Conservation (phyloP, 208 protist genomes). For the Acanthamoeba sp. region DNA sequence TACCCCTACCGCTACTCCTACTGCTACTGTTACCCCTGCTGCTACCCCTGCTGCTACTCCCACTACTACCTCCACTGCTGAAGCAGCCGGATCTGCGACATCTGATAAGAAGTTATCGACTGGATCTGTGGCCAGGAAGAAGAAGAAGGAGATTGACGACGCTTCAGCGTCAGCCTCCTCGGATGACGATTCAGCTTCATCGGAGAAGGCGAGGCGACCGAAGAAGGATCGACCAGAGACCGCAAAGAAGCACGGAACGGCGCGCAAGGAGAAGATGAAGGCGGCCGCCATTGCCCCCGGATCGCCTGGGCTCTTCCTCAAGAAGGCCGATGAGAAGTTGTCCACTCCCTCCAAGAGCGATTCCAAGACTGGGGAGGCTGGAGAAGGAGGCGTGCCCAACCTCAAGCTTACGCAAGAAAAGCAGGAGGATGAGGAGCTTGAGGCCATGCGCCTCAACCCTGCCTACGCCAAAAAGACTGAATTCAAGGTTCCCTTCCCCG, state of each 20-base stretch:
- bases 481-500: conserved; percentile 32
- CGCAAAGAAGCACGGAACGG: not conserved
- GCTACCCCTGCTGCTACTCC: too few relatives aligned
- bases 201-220: not conserved
- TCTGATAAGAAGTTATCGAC: too few relatives aligned
- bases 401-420: not conserved
- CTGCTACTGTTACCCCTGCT: too few relatives aligned
- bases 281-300: not conserved
- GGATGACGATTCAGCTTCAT: conserved; percentile 3
- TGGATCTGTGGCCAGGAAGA: not conserved
- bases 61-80: too few relatives aligned
- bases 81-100: not conserved
- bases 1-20: too few relatives aligned
- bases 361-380: not conserved
- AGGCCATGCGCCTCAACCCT: not conserved
- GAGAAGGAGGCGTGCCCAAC: not conserved
- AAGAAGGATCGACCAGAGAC: not conserved
- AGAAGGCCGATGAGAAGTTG: not conserved
- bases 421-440: conserved; percentile 36
- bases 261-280: conserved; percentile 4
- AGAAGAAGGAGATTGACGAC: not conserved
- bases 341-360: too few relatives aligned
- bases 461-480: conserved; percentile 32
- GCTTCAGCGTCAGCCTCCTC: not conserved
- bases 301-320: conserved; percentile 16